These are phyloP conservation scores for Colletotrichum scovillei DNA, from an alignment of 2,329 filamentous ascomycete species.

Conservation along the genomic window DNA sequence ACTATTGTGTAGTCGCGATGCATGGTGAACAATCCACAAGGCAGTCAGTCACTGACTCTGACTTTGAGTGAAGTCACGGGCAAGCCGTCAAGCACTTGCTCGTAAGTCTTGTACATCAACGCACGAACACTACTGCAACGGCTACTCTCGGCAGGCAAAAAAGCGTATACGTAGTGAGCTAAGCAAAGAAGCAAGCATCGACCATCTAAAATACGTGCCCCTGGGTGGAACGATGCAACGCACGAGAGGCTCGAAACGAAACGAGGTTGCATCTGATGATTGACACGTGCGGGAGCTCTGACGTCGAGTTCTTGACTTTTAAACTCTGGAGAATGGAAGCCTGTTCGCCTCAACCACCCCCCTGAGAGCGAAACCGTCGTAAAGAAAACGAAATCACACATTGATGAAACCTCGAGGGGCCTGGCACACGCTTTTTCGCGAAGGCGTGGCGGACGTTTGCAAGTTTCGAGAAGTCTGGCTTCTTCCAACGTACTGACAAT, in stretches of 20 bases:
- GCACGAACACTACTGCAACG: not conserved
- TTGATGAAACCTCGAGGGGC: conserved; percentile 14
- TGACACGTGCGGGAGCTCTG: conserved; percentile 25
- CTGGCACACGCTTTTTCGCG: not conserved
- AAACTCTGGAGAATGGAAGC: conserved; percentile 16
- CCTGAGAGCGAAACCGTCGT: conserved; percentile 1
- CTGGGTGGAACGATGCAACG: not conserved
- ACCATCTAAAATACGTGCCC: not conserved
- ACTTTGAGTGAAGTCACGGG: not conserved
- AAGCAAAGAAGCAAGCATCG: not conserved
- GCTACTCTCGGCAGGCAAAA: not conserved
- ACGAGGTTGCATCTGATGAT: conserved; percentile 24
- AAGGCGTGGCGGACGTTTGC: not conserved
- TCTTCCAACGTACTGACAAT: not conserved
- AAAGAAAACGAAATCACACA: conserved; percentile 6
- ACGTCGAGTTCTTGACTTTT: conserved; percentile 5
- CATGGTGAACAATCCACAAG: not conserved
- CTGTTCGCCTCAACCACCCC: conserved; percentile 18
- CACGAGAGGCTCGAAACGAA: conserved; percentile 9
- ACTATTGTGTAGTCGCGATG: not conserved
- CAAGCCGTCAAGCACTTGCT: no score
- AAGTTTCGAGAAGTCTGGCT: not conserved
- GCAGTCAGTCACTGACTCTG: not conserved
- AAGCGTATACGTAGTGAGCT: not conserved
- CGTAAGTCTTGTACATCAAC: not conserved